Base-by-base conservation (phyloP, 331 rosid genomes). In the Malus hybrid region DNA sequence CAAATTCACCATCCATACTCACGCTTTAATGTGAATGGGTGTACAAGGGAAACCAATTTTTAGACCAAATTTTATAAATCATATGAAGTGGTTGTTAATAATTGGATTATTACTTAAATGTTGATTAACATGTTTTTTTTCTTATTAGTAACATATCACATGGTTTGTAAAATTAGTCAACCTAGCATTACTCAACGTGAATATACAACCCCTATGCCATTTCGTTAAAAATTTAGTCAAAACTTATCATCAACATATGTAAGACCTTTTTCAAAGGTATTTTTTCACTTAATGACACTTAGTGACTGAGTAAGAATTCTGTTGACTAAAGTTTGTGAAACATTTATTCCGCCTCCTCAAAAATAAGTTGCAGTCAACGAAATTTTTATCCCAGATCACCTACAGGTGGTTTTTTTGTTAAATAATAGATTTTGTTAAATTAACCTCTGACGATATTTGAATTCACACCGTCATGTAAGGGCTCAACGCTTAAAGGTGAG, bases 391-490 rank as follows among this genome's bases (percentile, higher is more conserved):
- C 55, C 1, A 50, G 7, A 14, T 2, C 55, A 48, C 7, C 54
- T 1, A 14, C 0, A 48, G 54, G 54, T 48, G 0, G 0, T 34
- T 34, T 34, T 3, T 28, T 34, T 34, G 3, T 36, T 3, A 36
- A 36, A 36, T 0, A 3, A 36, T 36, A 36, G 0, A 2, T 36
- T 36, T 2, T 36, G 4, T 36, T 36, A 36, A 0, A 36, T 36
- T 36, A 36, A 8, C 3, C 2, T 3, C 1, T 1, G 4, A 39
- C 0, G 1, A 39, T 0, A 0, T 39, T 39, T 39, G 4, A 39
- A 39, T 2, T 0, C 3, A 39, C 0, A 0, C 0, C 0, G 4
- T 39, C 4, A 2, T 9, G 0, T 0, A 36, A 36, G 0, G 1
- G 1, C 0, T 9, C 4, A 39, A 39, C 44, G 1, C 12, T 3